These are phyloP conservation scores for Fistulifera pelliculosa DNA, from an alignment of 108 stramenopile genomes.

Conservation along the genomic window DNA sequence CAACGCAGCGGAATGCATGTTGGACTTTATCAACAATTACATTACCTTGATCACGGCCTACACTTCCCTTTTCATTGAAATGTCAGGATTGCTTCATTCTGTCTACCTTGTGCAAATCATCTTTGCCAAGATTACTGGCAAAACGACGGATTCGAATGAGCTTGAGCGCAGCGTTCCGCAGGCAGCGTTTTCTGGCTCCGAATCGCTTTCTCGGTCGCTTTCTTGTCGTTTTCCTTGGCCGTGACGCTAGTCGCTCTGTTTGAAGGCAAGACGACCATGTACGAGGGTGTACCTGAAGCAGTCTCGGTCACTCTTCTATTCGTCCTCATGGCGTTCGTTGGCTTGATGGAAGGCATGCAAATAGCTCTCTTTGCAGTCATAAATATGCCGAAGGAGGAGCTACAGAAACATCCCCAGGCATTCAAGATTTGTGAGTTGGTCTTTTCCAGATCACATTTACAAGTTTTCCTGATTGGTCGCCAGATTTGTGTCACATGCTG, in stretches of 20 bases:
- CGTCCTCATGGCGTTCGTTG: conserved; percentile 30
- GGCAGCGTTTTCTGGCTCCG: conserved; percentile 42
- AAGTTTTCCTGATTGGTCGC: conserved; percentile 47
- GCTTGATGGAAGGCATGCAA: conserved; percentile 56
- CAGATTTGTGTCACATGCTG: conserved; percentile 35
- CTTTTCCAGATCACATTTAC: conserved; percentile 26
- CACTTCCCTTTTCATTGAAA: conserved; percentile 45
- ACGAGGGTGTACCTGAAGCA: conserved; percentile 17
- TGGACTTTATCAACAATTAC: conserved; percentile 68
- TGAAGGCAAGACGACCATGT: conserved; percentile 32
- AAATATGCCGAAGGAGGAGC: conserved; percentile 25
- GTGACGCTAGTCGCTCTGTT: conserved; percentile 35
- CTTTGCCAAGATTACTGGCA: conserved; percentile 11
- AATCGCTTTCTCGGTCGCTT: conserved; percentile 27
- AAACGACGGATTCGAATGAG: conserved; percentile 5
- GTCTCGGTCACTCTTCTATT: conserved; percentile 35
- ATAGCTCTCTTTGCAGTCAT: conserved; percentile 58
- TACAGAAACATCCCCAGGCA: conserved; percentile 19
- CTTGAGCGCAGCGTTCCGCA: conserved; percentile 1
- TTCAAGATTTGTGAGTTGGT: conserved; percentile 20
- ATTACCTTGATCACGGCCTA: conserved; percentile 30
- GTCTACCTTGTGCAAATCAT: conserved; percentile 47
- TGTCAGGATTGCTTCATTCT: conserved; percentile 51
- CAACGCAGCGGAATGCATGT: conserved; percentile 45
- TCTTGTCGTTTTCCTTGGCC: conserved; percentile 43